Evolutionary conservation across 169 alveolate species (phyloP).

Genomic region (Besnoitia besnoiti): DNA sequence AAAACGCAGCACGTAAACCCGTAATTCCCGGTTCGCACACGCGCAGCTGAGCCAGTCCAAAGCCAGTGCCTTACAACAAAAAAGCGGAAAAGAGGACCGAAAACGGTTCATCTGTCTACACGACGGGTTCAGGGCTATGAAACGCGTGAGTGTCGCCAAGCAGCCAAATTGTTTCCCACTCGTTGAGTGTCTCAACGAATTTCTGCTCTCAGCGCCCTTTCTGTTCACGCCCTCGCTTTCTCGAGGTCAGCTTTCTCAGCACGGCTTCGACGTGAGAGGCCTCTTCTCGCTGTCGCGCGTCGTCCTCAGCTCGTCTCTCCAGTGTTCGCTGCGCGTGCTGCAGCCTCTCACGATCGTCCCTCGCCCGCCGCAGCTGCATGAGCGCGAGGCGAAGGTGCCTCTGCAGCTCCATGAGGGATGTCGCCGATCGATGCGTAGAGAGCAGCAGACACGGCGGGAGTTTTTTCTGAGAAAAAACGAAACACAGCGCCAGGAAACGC

Average conservation of each 20-base stretch:
- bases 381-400: constrained; percentile 1
- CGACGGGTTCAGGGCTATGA: no score
- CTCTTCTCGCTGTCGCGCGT: not conserved
- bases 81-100: no score
- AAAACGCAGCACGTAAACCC: no score
- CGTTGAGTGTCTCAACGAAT: no score
- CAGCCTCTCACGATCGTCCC: not conserved
- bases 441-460: constrained; percentile 22
- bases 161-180: no score
- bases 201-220: no score
- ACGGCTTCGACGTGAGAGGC: not conserved
- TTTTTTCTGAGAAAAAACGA: not conserved
- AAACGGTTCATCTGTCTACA: no score
- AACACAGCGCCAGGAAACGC: no score
- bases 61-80: no score
- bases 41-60: no score
- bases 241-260: not conserved
- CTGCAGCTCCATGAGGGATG: not conserved
- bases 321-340: not conserved
- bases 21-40: no score
- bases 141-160: no score
- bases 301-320: not conserved
- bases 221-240: not conserved
- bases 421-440: not conserved
- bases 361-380: not conserved